Base-by-base conservation (phyloP, 2,329 filamentous ascomycete genomes). In the Calonectria fujianensis region DNA sequence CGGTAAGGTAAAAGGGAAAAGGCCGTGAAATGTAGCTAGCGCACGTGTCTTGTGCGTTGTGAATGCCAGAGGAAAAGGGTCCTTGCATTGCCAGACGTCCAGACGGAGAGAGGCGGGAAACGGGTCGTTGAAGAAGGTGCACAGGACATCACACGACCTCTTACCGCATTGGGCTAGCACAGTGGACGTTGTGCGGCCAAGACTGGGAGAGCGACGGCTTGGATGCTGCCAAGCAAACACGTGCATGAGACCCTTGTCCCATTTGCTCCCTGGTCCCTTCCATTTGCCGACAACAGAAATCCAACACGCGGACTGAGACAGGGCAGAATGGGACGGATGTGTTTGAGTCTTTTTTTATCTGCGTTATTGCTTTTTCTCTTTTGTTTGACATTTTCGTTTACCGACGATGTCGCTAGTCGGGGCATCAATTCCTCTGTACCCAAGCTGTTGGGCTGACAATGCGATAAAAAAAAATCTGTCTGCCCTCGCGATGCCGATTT, bases 211-310 rank as follows among this genome's bases (percentile, higher is more conserved):
- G 57, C 57, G 57, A 74, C 66, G 67, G 57, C 72, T 74, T 29
- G 59, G 57, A 74, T 57, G 72, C 51, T 41, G 72, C 72, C 72
- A 74, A 74, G 72, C 67, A 65, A 74, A 67, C 72, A 74, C 67
- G 72, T 74, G 72, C 72, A 74, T 74, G 67, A 69, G 59, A 70
- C 61, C 72, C 67, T 61, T 32, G 67, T 61, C 31, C 59, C 16
- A 73, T 69, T 73, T 73, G 71, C 27, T 18, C 51, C 50, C 61
- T 41, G 14, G 31, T 50, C 39, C 64, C 48, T 27, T 37, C 31
- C 50, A 64, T 45, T 65, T 57, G 61, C n/a, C 31, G 69, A 50
- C 61, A 3, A 27, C 37, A 29, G 37, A 39, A 41, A 29, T 41
- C 8, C 24, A 27, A 27, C 57, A 63, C 57, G 13, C 35, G 31